Conservation (phyloP, 805 yeast genomes). For the Sporopachydermia quercuum region DNA sequence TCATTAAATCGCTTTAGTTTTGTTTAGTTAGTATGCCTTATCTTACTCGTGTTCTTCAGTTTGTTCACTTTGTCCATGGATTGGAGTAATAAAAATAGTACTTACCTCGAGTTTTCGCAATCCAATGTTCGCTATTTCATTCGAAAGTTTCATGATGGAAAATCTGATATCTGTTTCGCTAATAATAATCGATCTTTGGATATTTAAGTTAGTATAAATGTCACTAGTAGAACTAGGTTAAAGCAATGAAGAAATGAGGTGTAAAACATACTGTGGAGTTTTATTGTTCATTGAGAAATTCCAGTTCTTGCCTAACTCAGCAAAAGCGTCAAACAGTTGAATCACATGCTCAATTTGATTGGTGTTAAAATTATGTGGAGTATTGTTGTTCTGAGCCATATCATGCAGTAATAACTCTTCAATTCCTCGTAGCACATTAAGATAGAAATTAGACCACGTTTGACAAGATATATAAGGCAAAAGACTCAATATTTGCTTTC, state of each 20-base stretch:
- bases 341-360: neutral
- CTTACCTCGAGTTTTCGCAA: neutral
- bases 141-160: neutral
- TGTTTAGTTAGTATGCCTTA: no score
- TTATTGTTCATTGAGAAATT: neutral
- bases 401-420: neutral
- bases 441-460: neutral
- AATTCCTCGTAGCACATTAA: neutral
- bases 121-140: neutral
- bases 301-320: neutral
- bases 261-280: neutral
- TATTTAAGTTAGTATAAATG: no score
- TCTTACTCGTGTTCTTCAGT: no score
- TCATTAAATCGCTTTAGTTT: conserved; percentile 1
- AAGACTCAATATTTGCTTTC: neutral
- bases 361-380: neutral
- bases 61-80: no score
- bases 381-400: no score
- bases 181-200: neutral
- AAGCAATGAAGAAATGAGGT: neutral
- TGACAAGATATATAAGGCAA: neutral
- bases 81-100: no score
- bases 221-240: neutral
- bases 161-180: neutral
- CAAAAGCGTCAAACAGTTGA: neutral